Conservation (phyloP, 768 basidiomycete species). For the Phanerochaete sordida region DNA sequence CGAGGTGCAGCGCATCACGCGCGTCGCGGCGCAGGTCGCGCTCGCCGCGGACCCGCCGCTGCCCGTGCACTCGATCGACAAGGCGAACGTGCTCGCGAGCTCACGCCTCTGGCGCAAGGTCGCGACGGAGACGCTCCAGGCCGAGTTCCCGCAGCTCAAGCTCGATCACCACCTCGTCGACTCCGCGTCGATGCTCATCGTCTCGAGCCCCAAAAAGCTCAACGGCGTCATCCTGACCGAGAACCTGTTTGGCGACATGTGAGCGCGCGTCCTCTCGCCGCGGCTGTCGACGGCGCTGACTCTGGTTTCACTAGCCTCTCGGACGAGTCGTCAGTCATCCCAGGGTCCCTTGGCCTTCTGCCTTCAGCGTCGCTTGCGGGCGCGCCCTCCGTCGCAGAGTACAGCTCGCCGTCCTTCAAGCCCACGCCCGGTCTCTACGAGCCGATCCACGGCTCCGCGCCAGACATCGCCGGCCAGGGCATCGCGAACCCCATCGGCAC, state of each 20-base stretch:
- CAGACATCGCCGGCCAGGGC: constrained; percentile 86
- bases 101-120: constrained; percentile 93
- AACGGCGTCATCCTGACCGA: constrained; percentile 96
- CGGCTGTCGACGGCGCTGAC: neutral
- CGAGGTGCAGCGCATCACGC: constrained; percentile 92
- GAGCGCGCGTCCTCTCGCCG: constrained; percentile 25
- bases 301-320: constrained; percentile 60
- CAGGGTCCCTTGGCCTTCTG: constrained; percentile 92
- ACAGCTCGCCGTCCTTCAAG: constrained; percentile 55
- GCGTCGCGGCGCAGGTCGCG: constrained; percentile 93
- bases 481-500: constrained; percentile 96
- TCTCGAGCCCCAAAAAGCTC: constrained; percentile 82
- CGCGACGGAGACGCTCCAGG: constrained; percentile 77
- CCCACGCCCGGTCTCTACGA: constrained; percentile 90
- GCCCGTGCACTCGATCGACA: constrained; percentile 91
- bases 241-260: constrained; percentile 98
- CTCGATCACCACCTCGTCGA: constrained; percentile 94
- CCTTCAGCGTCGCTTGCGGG: constrained; percentile 96
- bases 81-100: constrained; percentile 96
- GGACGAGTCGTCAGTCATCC: constrained; percentile 95
- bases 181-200: constrained; percentile 94
- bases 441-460: constrained; percentile 97
- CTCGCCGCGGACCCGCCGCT: constrained; percentile 79
- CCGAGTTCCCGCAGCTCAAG: constrained; percentile 85
- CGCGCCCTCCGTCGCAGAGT: constrained; percentile 55